A percentile compares a stretch with the other conserved stretches of the same genome.
Evolutionary conservation across 768 basidiomycete genomes (phyloP).

Genomic region (Boletus patriciae): DNA sequence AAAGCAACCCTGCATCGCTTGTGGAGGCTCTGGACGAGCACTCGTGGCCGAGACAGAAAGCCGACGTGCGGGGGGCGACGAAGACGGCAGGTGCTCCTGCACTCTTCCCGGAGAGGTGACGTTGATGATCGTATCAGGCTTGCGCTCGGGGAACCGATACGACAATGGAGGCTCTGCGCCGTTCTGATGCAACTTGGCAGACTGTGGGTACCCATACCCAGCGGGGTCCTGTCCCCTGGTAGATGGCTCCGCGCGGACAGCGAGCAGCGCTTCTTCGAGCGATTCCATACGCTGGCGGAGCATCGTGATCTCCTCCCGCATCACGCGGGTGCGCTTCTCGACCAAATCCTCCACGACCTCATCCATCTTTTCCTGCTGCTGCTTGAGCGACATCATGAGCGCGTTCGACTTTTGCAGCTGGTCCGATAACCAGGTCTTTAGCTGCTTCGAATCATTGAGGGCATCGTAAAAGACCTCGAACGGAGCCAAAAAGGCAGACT

Average conservation of each 20-base stretch:
- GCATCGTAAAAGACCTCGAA: conserved; percentile 87
- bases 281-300: conserved; percentile 67
- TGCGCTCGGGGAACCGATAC: conserved; percentile 48
- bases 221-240: conserved; percentile 13
- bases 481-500: conserved; percentile 75
- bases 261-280: conserved; percentile 51
- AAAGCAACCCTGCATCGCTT: conserved; percentile 18
- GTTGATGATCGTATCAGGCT: conserved; percentile 36
- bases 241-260: conserved; percentile 25
- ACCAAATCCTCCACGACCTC: conserved; percentile 60
- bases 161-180: conserved; percentile 40
- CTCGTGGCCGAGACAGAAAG: conserved; percentile 45
- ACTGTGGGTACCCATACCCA: conserved; percentile 21
- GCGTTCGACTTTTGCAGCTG: conserved; percentile 66
- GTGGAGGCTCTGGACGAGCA: conserved; percentile 46
- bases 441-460: conserved; percentile 73
- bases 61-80: conserved; percentile 46
- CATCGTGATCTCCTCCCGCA: conserved; percentile 61
- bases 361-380: conserved; percentile 64
- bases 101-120: conserved; percentile 46
- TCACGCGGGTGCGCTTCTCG: conserved; percentile 56
- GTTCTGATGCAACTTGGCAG: conserved; percentile 37
- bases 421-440: conserved; percentile 74
- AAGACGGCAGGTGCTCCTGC: conserved; percentile 40
- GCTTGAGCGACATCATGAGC: conserved; percentile 50